A percentile compares a stretch with the other conserved stretches of the same genome.
phyloP scores from a whole-genome alignment of 208 protist genomes.

The Leishmania major region DNA sequence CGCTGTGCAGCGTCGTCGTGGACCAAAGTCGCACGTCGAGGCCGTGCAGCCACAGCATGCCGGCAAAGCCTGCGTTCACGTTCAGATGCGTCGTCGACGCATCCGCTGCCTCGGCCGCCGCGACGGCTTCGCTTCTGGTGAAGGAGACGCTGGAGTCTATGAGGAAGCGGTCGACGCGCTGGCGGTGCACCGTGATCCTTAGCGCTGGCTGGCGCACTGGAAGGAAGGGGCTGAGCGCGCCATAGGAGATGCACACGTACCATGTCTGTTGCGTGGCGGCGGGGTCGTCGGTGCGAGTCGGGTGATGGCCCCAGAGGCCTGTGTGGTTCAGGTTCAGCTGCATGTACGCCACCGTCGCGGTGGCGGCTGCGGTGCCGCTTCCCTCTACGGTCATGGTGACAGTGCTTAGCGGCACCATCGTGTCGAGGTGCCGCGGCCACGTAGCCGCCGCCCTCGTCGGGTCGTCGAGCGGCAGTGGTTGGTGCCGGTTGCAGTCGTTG shows the following conservation, averaged over 20 bases:
- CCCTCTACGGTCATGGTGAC: constrained; percentile 23
- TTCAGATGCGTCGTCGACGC: constrained; percentile 40
- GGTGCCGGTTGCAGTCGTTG: constrained; percentile 38
- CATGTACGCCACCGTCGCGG: constrained; percentile 43
- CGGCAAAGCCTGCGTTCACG: constrained; percentile 65
- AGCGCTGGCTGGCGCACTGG: constrained; percentile 34
- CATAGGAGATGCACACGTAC: constrained; percentile 70
- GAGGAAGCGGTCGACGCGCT: constrained; percentile 35
- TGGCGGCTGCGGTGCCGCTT: not conserved
- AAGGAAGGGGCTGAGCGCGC: constrained; percentile 40
- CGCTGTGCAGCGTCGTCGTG: constrained; percentile 43
- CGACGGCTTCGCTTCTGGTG: constrained; percentile 28
- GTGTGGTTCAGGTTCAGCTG: constrained; percentile 76
- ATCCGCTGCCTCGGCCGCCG: constrained; percentile 21
- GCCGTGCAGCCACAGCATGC: constrained; percentile 60
- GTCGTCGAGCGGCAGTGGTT: constrained; percentile 28
- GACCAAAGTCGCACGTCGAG: constrained; percentile 63
- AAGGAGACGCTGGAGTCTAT: constrained; percentile 25
- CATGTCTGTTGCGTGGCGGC: constrained; percentile 35
- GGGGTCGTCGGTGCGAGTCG: constrained; percentile 24
- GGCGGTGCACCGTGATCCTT: constrained; percentile 45
- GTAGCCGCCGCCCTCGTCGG: constrained; percentile 23
- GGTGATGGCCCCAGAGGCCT: constrained; percentile 59
- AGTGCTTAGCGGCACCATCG: constrained; percentile 63
- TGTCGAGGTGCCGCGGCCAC: constrained; percentile 39